These are phyloP conservation scores for Oehlia diaphana DNA, from an alignment of 192 early-diverging fungal genomes.

Conservation along the genomic window DNA sequence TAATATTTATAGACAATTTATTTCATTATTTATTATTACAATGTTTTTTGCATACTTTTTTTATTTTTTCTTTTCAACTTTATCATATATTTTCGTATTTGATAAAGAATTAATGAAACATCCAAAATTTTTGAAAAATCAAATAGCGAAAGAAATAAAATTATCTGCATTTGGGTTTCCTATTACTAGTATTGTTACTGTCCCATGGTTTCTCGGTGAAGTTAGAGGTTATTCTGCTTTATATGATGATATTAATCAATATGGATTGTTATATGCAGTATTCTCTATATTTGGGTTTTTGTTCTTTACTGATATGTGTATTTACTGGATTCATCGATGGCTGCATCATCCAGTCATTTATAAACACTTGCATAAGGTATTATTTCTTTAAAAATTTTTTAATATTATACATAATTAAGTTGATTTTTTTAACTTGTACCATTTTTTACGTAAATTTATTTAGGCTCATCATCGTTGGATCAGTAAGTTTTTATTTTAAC, in stretches of 20 bases:
- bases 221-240: conserved; percentile 85
- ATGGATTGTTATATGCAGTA: conserved; percentile 75
- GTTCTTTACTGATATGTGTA: conserved; percentile 89
- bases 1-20: conserved; percentile 67
- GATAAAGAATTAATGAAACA: conserved; percentile 90
- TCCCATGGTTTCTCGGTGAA: conserved; percentile 92
- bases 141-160: conserved; percentile 84
- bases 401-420: too few relatives aligned
- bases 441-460: neutral
- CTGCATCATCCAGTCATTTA: conserved; percentile 91
- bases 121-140: conserved; percentile 90
- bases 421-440: neutral
- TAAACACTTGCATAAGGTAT: conserved; percentile 83
- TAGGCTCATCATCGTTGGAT: conserved; percentile 32
- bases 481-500: neutral
- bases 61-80: conserved; percentile 75
- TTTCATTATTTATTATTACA: conserved; percentile 73
- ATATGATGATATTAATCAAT: conserved; percentile 57
- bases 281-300: conserved; percentile 74
- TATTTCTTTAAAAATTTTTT: neutral
- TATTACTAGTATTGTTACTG: conserved; percentile 76
- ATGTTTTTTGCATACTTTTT: conserved; percentile 73
- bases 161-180: conserved; percentile 80
- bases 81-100: conserved; percentile 86
- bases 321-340: conserved; percentile 97